A percentile compares a stretch with the other conserved stretches of the same genome.
phyloP scores from a whole-genome alignment of 495 filamentous ascomycete genomes.

The Penicillium pancosmium region DNA sequence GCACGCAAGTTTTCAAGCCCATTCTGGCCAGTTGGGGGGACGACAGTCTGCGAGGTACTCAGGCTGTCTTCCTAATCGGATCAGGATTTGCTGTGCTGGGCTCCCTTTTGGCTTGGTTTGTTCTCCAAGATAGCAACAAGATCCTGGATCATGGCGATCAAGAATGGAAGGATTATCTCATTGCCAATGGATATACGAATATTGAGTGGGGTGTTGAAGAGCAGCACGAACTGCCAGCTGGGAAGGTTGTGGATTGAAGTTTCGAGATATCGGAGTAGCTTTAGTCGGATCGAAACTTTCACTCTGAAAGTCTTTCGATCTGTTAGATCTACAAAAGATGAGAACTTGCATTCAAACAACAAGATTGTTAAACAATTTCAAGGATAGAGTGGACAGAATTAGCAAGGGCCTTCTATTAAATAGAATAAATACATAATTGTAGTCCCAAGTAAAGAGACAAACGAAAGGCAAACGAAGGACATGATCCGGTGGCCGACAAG shows the following conservation, averaged over 20 bases:
- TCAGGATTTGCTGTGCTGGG: conserved; percentile 33
- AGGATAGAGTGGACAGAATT: background rate
- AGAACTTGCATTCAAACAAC: too few species aligned
- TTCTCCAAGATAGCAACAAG: conserved; percentile 28
- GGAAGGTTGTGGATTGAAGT: background rate
- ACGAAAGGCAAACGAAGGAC: conserved; percentile 25
- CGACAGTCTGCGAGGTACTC: conserved; percentile 27
- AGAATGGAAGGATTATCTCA: conserved; percentile 30
- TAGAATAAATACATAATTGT: conserved; percentile 20
- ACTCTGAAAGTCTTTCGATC: too few species aligned
- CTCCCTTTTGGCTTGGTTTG: conserved; percentile 27
- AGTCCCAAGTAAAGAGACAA: conserved; percentile 16
- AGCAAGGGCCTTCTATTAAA: conserved; percentile 18
- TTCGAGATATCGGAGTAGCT: too few species aligned
- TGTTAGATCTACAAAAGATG: too few species aligned
- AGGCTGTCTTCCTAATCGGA: conserved; percentile 33
- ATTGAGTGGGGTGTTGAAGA: conserved; percentile 28
- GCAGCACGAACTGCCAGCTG: background rate
- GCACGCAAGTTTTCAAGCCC: conserved; percentile 66
- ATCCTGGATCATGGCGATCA: conserved; percentile 31
- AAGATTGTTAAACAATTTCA: background rate
- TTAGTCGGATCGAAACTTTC: too few species aligned
- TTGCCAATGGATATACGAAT: conserved; percentile 25
- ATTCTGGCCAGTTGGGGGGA: conserved; percentile 31
- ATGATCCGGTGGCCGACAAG: background rate